Evolutionary conservation across 169 alveolate species (phyloP).

Genomic region (Blepharisma undulans): DNA sequence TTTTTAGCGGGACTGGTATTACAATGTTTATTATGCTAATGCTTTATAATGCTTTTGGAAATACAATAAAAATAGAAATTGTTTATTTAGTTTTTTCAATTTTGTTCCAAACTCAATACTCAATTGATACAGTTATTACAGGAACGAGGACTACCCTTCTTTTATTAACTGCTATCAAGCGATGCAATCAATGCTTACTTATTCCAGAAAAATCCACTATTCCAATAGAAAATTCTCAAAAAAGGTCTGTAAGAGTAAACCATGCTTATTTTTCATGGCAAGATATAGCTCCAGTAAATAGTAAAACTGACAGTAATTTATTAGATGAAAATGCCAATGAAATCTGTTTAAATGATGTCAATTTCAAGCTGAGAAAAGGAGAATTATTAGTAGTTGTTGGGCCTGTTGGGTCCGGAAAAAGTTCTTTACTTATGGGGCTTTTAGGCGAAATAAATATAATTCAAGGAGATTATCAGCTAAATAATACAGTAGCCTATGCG

Average conservation of each 20-base stretch:
- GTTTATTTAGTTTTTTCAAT: not conserved
- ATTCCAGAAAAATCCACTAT: not conserved
- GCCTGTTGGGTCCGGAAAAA: constrained; percentile 74
- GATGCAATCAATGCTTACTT: not conserved
- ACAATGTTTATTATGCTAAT: not conserved
- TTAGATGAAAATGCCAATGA: not conserved
- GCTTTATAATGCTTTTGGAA: not conserved
- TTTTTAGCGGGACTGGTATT: not conserved
- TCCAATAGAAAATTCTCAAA: not conserved
- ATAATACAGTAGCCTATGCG: constrained; percentile 18
- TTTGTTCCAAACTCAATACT: not conserved
- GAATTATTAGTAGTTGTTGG: constrained; percentile 65
- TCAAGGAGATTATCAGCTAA: not conserved
- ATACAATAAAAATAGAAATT: not conserved
- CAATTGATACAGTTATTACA: not conserved
- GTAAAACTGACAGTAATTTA: not conserved
- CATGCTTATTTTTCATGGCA: not conserved
- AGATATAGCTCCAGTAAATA: not conserved
- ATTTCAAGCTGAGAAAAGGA: constrained; percentile 70
- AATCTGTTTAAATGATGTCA: constrained; percentile 43
- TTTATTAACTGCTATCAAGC: not conserved
- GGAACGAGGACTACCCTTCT: not conserved
- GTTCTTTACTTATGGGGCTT: constrained; percentile 51
- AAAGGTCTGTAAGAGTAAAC: not conserved
- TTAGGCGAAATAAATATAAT: constrained; percentile 10